Percentiles rank a stretch among this genome's conserved stretches.
Evolutionary conservation across 106 monocot species (phyloP).

Genomic region (Hemerocallis citrina): DNA sequence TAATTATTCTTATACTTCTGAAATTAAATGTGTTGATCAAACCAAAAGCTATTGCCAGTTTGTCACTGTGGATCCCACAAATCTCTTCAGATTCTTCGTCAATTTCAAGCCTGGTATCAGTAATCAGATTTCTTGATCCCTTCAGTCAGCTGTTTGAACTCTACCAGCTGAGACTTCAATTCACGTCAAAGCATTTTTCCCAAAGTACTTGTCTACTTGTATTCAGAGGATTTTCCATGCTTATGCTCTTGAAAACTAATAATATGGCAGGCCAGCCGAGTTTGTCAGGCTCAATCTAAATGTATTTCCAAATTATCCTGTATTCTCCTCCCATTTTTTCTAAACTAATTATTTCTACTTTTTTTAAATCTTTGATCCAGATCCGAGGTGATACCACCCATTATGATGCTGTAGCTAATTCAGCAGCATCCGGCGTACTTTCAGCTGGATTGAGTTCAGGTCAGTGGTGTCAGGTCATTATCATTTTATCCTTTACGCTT

Average conservation of each 20-base stretch:
- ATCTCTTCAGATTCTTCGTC: constrained; percentile 51
- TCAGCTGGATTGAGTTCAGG: constrained; percentile 82
- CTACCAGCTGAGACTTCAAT: constrained; percentile 9
- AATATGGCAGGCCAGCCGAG: too few relatives aligned
- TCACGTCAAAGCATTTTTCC: too few relatives aligned
- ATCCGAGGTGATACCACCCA: constrained; percentile 97
- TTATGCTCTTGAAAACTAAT: too few relatives aligned
- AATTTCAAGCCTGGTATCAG: constrained; percentile 9
- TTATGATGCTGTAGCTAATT: constrained; percentile 99
- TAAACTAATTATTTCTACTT: too few relatives aligned
- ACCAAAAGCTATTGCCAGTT: constrained; percentile 55
- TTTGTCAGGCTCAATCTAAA: too few relatives aligned
- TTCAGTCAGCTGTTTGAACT: constrained; percentile 19
- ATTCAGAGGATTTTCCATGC: too few relatives aligned
- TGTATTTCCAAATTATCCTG: too few relatives aligned
- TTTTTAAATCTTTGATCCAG: constrained; percentile 27
- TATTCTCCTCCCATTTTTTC: too few relatives aligned
- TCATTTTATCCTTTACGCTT: neutral
- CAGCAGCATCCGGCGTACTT: constrained; percentile 95
- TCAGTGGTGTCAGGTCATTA: constrained; percentile 8
- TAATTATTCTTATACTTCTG: constrained; percentile 49
- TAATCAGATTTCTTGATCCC: constrained; percentile 8
- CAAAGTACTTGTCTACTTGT: too few relatives aligned
- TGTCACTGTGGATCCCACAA: constrained; percentile 55
- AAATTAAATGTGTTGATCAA: constrained; percentile 21